These are phyloP conservation scores for Allantophomopsis lycopodina DNA, from an alignment of 2,329 filamentous ascomycete species.

Conservation along the genomic window DNA sequence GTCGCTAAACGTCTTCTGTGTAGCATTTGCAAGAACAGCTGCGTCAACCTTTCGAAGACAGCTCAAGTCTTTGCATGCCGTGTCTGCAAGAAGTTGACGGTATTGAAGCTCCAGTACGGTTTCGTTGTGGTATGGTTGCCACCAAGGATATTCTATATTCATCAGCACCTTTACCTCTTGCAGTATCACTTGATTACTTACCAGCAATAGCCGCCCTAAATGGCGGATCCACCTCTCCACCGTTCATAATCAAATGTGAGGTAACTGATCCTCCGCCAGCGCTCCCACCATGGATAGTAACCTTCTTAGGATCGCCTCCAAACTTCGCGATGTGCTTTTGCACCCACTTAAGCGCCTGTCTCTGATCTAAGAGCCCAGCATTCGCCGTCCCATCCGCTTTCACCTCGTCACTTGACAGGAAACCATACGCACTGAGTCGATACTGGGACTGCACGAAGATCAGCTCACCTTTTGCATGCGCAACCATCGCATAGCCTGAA, in stretches of 20 bases:
- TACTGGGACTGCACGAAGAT: not conserved
- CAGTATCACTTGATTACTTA: not conserved
- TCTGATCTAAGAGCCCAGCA: conserved; percentile 1
- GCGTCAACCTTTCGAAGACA: not conserved
- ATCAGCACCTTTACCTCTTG: not conserved
- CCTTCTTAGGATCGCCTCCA: conserved; percentile 12
- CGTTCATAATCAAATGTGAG: not conserved
- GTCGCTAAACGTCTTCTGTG: not conserved
- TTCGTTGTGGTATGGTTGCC: conserved; percentile 2
- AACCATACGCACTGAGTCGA: too few relatives aligned
- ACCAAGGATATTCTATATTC: conserved; percentile 2
- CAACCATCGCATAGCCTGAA: not conserved
- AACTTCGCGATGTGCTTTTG: conserved; percentile 14
- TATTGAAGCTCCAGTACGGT: conserved; percentile 1
- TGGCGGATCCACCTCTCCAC: not conserved
- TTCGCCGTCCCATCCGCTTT: conserved; percentile 1
- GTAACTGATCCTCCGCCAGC: conserved; percentile 1
- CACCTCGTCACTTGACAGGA: not conserved
- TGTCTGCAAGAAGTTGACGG: not conserved
- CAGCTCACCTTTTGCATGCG: not conserved
- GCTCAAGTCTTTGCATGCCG: not conserved
- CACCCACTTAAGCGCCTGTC: conserved; percentile 9
- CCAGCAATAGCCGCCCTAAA: not conserved
- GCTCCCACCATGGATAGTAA: conserved; percentile 24
- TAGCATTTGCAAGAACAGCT: not conserved